Percentiles rank a stretch among this genome's conserved stretches.
phyloP scores from a whole-genome alignment of 306 rosid species.

The Quercus cerris region DNA sequence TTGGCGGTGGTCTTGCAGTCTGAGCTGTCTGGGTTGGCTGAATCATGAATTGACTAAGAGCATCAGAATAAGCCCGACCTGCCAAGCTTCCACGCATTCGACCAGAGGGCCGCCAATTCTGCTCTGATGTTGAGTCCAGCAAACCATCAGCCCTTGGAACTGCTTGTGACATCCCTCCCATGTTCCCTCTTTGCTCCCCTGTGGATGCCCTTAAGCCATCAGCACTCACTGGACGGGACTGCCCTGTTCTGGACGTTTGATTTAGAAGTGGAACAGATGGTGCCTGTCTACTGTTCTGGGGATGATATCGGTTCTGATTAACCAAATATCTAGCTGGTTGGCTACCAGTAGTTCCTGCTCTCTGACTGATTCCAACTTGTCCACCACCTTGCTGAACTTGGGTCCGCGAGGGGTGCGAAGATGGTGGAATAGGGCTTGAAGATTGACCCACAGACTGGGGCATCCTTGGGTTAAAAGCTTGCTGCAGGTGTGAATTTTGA shows the following conservation, averaged over 20 bases:
- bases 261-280: constrained; percentile 32
- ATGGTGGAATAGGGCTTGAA: constrained; percentile 13
- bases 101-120: constrained; percentile 56
- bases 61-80: constrained; percentile 42
- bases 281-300: constrained; percentile 31
- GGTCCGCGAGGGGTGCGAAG: constrained; percentile 24
- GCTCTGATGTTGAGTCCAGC: constrained; percentile 37
- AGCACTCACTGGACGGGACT: constrained; percentile 23
- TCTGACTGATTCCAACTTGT: constrained; percentile 34
- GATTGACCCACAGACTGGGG: constrained; percentile 26
- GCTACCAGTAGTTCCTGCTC: constrained; percentile 26
- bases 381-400: constrained; percentile 42
- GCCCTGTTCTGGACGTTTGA: constrained; percentile 35
- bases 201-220: constrained; percentile 28
- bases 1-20: constrained; percentile 22
- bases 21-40: constrained; percentile 52
- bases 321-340: constrained; percentile 30
- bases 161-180: constrained; percentile 36
- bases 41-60: constrained; percentile 42
- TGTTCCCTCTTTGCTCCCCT: constrained; percentile 42
- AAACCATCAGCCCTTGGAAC: constrained; percentile 36
- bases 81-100: constrained; percentile 90
- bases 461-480: constrained; percentile 36
- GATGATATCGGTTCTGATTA: constrained; percentile 16
- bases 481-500: constrained; percentile 64